These are phyloP conservation scores for Xylaria scruposa DNA, from an alignment of 495 filamentous ascomycete genomes.

Conservation along the genomic window DNA sequence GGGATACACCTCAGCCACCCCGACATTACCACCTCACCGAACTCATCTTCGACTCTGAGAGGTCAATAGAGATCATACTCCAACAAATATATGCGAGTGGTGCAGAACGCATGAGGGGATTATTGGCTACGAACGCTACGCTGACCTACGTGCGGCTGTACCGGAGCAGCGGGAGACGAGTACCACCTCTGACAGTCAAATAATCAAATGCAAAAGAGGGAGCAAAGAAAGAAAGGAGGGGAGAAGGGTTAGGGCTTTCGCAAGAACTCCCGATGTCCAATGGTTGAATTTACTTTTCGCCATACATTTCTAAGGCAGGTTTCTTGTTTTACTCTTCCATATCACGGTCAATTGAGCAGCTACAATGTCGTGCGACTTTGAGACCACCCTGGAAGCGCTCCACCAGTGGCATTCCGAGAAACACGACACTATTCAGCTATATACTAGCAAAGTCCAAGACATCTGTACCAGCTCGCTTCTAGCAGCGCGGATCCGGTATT, in stretches of 20 bases:
- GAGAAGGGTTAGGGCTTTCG: neutral
- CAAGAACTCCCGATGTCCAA: neutral
- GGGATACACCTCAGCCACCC: neutral
- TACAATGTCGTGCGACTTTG: neutral
- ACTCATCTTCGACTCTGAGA: neutral
- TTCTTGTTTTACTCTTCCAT: neutral
- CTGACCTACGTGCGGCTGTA: neutral
- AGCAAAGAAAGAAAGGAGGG: too few species aligned
- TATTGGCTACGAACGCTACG: neutral
- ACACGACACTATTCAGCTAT: neutral
- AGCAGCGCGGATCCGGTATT: neutral
- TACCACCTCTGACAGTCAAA: neutral
- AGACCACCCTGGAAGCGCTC: neutral
- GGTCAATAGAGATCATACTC: neutral
- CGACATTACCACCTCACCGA: neutral
- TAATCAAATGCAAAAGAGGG: neutral
- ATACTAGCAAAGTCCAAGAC: neutral
- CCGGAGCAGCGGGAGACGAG: neutral
- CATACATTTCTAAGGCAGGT: neutral
- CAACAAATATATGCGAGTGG: neutral
- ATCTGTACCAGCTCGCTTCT: neutral
- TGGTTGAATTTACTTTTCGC: neutral
- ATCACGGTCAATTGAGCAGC: neutral
- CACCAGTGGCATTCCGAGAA: neutral
- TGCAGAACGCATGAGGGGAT: neutral